These are phyloP conservation scores for Aspergillus glaucus DNA, from an alignment of 2,329 filamentous ascomycete species.

Conservation along the genomic window DNA sequence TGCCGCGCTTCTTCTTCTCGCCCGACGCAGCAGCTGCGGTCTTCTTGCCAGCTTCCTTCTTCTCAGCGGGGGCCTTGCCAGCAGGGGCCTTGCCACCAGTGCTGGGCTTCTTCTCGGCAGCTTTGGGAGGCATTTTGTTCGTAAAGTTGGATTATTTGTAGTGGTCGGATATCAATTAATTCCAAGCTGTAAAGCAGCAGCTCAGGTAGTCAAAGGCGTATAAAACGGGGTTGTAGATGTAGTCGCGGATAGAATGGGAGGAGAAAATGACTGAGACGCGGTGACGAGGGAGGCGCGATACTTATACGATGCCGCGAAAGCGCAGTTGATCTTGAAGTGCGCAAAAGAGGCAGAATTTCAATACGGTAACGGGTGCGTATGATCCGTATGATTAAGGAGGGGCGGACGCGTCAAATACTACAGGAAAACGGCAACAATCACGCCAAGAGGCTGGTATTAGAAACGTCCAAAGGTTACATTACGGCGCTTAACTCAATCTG, in stretches of 20 bases:
- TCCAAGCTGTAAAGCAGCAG: background rate
- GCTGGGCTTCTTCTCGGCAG: slow-evolving; percentile 95
- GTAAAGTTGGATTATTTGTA: slow-evolving; percentile 9
- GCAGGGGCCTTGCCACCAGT: slow-evolving; percentile 87
- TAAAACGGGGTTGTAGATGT: slow-evolving; percentile 5
- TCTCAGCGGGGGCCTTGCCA: slow-evolving; percentile 79
- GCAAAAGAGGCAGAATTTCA: slow-evolving; percentile 41
- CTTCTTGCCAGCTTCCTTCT: slow-evolving; percentile 99
- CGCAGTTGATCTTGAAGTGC: slow-evolving; percentile 40
- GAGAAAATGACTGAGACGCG: slow-evolving; percentile 30
- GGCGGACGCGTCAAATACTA: slow-evolving; percentile 16
- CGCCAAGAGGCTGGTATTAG: slow-evolving; percentile 16
- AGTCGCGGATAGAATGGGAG: slow-evolving; percentile 27
- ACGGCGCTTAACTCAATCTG: slow-evolving; percentile 23
- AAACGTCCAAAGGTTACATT: slow-evolving; percentile 14
- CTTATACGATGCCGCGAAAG: slow-evolving; percentile 41
- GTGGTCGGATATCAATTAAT: slow-evolving; percentile 3
- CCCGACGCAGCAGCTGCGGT: slow-evolving; percentile 75
- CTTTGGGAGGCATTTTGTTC: slow-evolving; percentile 89
- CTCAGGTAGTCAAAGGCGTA: slow-evolving; percentile 31
- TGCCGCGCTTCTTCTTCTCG: slow-evolving; percentile 99
- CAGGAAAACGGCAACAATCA: slow-evolving; percentile 6
- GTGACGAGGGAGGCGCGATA: slow-evolving; percentile 37
- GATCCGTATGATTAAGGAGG: slow-evolving; percentile 41
- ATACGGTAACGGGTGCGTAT: slow-evolving; percentile 38